phyloP scores from a whole-genome alignment of 768 basidiomycete species.

The Leucocoprinus leucothites region DNA sequence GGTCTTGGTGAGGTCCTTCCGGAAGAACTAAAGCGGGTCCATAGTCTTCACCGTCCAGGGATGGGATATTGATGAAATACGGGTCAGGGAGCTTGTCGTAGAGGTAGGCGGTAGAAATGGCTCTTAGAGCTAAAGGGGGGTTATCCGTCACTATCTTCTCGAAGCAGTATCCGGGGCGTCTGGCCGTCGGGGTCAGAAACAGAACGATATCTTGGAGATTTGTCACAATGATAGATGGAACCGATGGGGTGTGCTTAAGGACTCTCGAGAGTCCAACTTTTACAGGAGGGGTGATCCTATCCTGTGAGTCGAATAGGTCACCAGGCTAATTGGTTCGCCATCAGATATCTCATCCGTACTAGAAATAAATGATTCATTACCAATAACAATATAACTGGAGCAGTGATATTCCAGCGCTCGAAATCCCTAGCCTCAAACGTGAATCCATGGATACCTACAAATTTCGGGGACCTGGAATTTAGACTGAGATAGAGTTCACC shows the following conservation, averaged over 20 bases:
- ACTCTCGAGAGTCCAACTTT: slow-evolving; percentile 6
- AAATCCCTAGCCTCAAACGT: slow-evolving; percentile 13
- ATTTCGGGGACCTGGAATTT: too few species aligned
- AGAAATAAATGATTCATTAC: neutral
- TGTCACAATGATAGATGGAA: slow-evolving; percentile 11
- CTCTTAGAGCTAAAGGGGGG: slow-evolving; percentile 14
- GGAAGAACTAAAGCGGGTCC: slow-evolving; percentile 8
- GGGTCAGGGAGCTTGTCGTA: neutral
- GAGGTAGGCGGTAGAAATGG: slow-evolving; percentile 15
- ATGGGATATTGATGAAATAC: neutral
- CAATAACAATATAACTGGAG: slow-evolving; percentile 13
- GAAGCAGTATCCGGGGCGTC: neutral
- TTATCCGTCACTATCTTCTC: slow-evolving; percentile 15
- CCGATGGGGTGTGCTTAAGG: slow-evolving; percentile 9
- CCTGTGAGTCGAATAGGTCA: slow-evolving; percentile 8
- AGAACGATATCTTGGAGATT: slow-evolving; percentile 14
- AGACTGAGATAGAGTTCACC: slow-evolving; percentile 7
- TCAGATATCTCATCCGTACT: neutral
- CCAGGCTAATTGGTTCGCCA: neutral
- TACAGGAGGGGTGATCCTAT: neutral
- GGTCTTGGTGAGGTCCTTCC: slow-evolving; percentile 15
- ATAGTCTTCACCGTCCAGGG: neutral
- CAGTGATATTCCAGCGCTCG: neutral
- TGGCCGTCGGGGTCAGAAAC: slow-evolving; percentile 4
- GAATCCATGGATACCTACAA: slow-evolving; percentile 10